These are phyloP conservation scores for Peronosclerospora sorghi DNA, from an alignment of 352 stramenopile species.

Conservation along the genomic window DNA sequence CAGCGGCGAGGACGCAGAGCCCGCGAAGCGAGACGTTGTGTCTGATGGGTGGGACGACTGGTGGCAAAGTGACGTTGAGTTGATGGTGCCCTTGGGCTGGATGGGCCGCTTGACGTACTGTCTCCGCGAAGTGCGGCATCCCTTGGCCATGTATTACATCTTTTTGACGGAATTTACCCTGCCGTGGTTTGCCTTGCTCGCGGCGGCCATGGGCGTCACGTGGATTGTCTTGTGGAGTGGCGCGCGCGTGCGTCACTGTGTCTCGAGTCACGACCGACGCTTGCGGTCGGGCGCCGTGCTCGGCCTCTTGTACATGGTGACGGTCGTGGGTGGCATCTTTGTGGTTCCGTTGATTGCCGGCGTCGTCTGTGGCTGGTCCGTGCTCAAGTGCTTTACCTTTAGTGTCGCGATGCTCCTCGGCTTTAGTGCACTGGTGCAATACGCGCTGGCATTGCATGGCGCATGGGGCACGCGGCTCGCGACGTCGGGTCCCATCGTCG, in stretches of 20 bases:
- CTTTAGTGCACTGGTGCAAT: conserved; percentile 65
- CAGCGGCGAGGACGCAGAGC: conserved; percentile 26
- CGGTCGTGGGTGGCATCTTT: conserved; percentile 47
- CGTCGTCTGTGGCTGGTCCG: conserved; percentile 39
- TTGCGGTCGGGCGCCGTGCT: conserved; percentile 41
- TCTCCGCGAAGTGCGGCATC: conserved; percentile 66
- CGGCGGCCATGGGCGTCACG: conserved; percentile 37
- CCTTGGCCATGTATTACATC: conserved; percentile 74
- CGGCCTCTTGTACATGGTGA: conserved; percentile 65
- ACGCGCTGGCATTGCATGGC: conserved; percentile 56
- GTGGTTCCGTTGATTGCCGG: conserved; percentile 48
- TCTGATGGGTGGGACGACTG: conserved; percentile 68
- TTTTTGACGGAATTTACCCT: conserved; percentile 63
- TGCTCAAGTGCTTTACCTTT: conserved; percentile 58
- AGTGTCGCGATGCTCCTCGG: conserved; percentile 55
- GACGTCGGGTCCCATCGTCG: conserved; percentile 53
- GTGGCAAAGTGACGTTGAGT: conserved; percentile 57
- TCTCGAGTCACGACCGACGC: conserved; percentile 53
- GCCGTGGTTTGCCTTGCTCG: conserved; percentile 29
- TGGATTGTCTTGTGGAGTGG: conserved; percentile 47
- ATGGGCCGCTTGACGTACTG: conserved; percentile 73
- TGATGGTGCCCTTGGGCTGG: conserved; percentile 49
- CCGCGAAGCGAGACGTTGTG: too few relatives aligned
- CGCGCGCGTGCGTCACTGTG: conserved; percentile 30
- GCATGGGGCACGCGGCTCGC: conserved; percentile 48